Conservation (phyloP, 805 yeast species). For the Scheffersomyces lignosus region DNA sequence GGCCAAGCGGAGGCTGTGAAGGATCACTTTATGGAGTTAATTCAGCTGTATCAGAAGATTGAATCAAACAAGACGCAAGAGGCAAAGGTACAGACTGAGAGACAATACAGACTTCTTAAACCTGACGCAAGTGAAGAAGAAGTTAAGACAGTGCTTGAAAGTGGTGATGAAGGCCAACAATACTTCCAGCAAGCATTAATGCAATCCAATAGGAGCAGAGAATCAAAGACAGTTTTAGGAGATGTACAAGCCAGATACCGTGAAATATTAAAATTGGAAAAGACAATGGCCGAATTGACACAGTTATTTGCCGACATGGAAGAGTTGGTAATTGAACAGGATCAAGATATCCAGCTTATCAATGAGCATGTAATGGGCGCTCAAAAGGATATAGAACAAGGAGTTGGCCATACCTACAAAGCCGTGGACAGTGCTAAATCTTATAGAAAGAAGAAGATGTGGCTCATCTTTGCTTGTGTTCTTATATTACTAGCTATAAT, state of each 20-base stretch:
- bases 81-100: slow-evolving; percentile 82
- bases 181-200: slow-evolving; percentile 90
- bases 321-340: slow-evolving; percentile 93
- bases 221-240: slow-evolving; percentile 90
- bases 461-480: slow-evolving; percentile 69
- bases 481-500: slow-evolving; percentile 63
- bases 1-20: slow-evolving; percentile 90
- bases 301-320: slow-evolving; percentile 96
- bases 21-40: slow-evolving; percentile 78
- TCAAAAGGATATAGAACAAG: slow-evolving; percentile 88
- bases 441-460: slow-evolving; percentile 87
- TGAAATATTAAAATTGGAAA: slow-evolving; percentile 91
- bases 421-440: slow-evolving; percentile 87
- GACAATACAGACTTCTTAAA: slow-evolving; percentile 87
- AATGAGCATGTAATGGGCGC: slow-evolving; percentile 81
- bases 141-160: slow-evolving; percentile 81
- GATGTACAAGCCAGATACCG: slow-evolving; percentile 96
- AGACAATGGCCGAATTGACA: slow-evolving; percentile 92
- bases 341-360: slow-evolving; percentile 77
- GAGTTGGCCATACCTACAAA: slow-evolving; percentile 88
- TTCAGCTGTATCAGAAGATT: slow-evolving; percentile 81
- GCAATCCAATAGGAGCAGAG: slow-evolving; percentile 86
- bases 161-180: slow-evolving; percentile 75
- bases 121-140: slow-evolving; percentile 84
- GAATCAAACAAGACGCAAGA: slow-evolving; percentile 86